These are phyloP conservation scores for Aspergillus affinis DNA, from an alignment of 495 filamentous ascomycete genomes.

Conservation along the genomic window DNA sequence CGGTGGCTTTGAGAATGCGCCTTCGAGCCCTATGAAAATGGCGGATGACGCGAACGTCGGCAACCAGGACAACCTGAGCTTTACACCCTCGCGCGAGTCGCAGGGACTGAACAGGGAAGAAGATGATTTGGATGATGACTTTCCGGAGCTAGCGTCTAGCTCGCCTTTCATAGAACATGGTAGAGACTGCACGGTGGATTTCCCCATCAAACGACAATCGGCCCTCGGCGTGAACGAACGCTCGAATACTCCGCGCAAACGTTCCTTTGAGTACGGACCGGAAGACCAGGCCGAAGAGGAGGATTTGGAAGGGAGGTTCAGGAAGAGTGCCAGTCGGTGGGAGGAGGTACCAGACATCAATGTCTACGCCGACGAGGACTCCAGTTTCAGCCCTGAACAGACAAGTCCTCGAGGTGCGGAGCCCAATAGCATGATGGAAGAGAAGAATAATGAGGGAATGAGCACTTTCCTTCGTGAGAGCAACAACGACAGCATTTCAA, in stretches of 20 bases:
- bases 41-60: slow-evolving; percentile 22
- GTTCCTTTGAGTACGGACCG: slow-evolving; percentile 43
- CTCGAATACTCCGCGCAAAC: slow-evolving; percentile 35
- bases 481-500: slow-evolving; percentile 16
- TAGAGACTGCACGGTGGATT: slow-evolving; percentile 35
- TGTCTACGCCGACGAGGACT: slow-evolving; percentile 33
- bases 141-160: slow-evolving; percentile 28
- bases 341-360: slow-evolving; percentile 30
- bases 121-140: slow-evolving; percentile 15
- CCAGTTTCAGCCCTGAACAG: slow-evolving; percentile 26
- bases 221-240: slow-evolving; percentile 22
- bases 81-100: slow-evolving; percentile 16
- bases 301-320: slow-evolving; percentile 28
- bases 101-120: slow-evolving; percentile 15
- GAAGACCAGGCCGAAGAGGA: slow-evolving; percentile 25
- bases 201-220: slow-evolving; percentile 22
- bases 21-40: slow-evolving; percentile 36
- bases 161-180: slow-evolving; percentile 40
- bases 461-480: slow-evolving; percentile 41
- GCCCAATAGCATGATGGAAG: slow-evolving; percentile 40
- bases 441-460: slow-evolving; percentile 45
- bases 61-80: slow-evolving; percentile 13
- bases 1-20: slow-evolving; percentile 34
- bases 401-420: slow-evolving; percentile 17
- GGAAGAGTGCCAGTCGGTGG: slow-evolving; percentile 31